Conservation (phyloP, 2,329 filamentous ascomycete genomes). For the Fusarium sublunatum region DNA sequence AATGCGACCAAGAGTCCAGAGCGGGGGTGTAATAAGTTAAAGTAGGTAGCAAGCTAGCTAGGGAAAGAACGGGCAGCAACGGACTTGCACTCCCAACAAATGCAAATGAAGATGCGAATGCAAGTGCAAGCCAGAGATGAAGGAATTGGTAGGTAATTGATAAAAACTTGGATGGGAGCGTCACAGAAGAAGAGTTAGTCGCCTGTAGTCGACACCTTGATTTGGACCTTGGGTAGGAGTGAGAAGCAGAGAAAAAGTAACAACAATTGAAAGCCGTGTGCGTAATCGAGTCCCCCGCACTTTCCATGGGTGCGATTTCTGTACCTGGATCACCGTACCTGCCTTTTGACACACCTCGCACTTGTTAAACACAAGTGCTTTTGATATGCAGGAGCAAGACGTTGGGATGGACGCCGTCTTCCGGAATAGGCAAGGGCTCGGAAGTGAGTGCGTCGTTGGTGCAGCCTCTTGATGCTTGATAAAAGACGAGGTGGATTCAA, state of each 20-base stretch:
- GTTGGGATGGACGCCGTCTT: constrained; percentile 22
- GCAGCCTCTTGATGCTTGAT: constrained; percentile 32
- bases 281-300: constrained; percentile 31
- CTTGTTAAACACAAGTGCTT: constrained; percentile 17
- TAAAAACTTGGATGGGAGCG: constrained; percentile 13
- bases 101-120: constrained; percentile 31
- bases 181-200: constrained; percentile 22
- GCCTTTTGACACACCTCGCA: constrained; percentile 36
- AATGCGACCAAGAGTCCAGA: constrained; percentile 30
- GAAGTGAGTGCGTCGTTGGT: constrained; percentile 28
- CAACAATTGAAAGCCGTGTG: neutral
- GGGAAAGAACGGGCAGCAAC: constrained; percentile 24
- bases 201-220: neutral
- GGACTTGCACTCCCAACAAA: constrained; percentile 25
- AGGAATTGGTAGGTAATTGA: constrained; percentile 11
- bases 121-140: constrained; percentile 30
- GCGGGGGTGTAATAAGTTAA: constrained; percentile 40
- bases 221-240: too few species aligned
- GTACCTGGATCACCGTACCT: constrained; percentile 39
- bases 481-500: constrained; percentile 21
- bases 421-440: constrained; percentile 42
- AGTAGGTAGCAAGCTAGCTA: constrained; percentile 5
- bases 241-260: neutral
- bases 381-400: constrained; percentile 28
- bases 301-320: constrained; percentile 22